phyloP scores from a whole-genome alignment of 768 basidiomycete genomes.

The Lentinula guzmanii region DNA sequence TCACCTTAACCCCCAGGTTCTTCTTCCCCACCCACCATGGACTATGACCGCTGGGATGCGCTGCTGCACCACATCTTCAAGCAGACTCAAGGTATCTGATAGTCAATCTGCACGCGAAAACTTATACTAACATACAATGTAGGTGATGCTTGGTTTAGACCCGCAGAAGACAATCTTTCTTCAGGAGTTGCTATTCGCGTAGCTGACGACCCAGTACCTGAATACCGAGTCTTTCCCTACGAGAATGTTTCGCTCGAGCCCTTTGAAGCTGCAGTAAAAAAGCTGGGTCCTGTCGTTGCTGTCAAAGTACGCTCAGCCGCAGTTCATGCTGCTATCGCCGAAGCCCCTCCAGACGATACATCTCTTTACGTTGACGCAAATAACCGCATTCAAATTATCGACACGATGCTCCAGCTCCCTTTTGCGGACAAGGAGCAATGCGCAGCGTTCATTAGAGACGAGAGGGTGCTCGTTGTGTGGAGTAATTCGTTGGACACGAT shows the following conservation, averaged over 20 bases:
- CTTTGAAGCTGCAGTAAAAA: conserved; percentile 49
- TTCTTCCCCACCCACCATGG: conserved; percentile 18
- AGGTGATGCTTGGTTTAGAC: conserved; percentile 54
- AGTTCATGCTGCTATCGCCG: conserved; percentile 46
- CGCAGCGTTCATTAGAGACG: conserved; percentile 84
- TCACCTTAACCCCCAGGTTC: background rate
- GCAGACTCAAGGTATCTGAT: background rate
- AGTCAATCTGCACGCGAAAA: background rate
- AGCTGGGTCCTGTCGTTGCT: conserved; percentile 52
- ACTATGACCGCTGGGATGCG: conserved; percentile 49
- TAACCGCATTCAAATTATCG: conserved; percentile 58
- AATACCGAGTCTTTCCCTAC: conserved; percentile 37
- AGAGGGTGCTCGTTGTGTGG: conserved; percentile 83
- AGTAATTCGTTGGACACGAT: conserved; percentile 74
- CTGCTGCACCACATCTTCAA: conserved; percentile 46
- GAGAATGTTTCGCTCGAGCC: conserved; percentile 46
- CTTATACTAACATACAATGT: background rate
- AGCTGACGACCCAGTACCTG: background rate
- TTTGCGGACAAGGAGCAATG: conserved; percentile 63
- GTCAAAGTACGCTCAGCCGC: conserved; percentile 50
- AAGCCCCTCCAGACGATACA: conserved; percentile 34
- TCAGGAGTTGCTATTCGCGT: conserved; percentile 49
- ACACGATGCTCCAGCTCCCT: conserved; percentile 41
- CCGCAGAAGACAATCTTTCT: conserved; percentile 46
- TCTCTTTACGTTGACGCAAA: conserved; percentile 48